Base-by-base conservation (phyloP, 768 basidiomycete species). In the Tulasnella sp. region DNA sequence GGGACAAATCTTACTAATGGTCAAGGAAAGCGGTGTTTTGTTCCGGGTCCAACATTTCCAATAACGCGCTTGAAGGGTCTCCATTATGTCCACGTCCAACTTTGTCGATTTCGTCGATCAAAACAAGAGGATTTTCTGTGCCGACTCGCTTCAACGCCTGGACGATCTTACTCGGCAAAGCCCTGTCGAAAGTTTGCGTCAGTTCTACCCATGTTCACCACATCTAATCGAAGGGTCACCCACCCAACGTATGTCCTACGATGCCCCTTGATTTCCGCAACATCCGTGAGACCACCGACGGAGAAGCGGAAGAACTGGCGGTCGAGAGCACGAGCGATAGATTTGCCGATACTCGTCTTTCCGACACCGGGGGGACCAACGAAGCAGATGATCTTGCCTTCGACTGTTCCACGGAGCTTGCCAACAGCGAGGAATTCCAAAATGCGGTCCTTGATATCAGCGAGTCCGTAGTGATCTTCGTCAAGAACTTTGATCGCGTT, bases 211-310 rank as follows among this genome's bases (percentile, higher is more conserved):
- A 26, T 35, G 59, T 44, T 35, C n/a, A 74, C 12, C 14, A 64
- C 36, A 62, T 41, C 63, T 8, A 68, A 41, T 22, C 29, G 22
- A 41, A n/a, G n/a, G 52, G 32, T 14, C 1, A 44, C 72, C 1
- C 32, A 91, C 89, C 91, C 93, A 68, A 95, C 93, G 78, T 97
- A 98, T n/a, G 96, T 99, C 79, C 97, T 83, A 77, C 97, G 83
- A 78, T 99, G 97, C 0, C 97, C 97, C 81, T 98, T 98, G 78
- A 99, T 98, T 85, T 98, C 97, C 71, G 97, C 97, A 0, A 98
- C 95, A 79, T 99, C 97, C 63, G 94, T 94, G 78, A 99, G 80
- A 16, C 97, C 96, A 75, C 97, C 96, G 4, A 98, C 96, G 9
- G 91, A 94, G 82, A 99, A 97, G 64, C 95, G 86, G 87, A 95